Percentiles rank a stretch among this genome's conserved stretches.
Evolutionary conservation across 2,329 filamentous ascomycete species (phyloP).

Genomic region (Sporothrix brunneoviolacea): DNA sequence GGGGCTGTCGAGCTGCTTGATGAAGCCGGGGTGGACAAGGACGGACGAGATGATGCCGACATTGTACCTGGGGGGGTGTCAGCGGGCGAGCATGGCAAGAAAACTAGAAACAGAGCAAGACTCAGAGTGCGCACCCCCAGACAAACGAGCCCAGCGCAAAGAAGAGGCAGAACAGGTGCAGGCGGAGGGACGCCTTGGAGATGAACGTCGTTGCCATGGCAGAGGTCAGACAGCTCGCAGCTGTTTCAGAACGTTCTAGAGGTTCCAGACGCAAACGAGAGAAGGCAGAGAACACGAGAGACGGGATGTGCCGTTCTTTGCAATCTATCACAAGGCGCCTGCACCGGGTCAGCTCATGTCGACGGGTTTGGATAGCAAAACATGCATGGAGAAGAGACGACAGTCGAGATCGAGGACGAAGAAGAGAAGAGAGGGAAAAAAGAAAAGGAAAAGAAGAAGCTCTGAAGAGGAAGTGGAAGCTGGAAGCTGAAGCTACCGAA

Average conservation of each 20-base stretch:
- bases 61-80: conserved; percentile 39
- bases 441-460: not conserved
- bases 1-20: conserved; percentile 37
- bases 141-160: conserved; percentile 50
- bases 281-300: not conserved
- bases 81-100: conserved; percentile 1
- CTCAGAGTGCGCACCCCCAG: conserved; percentile 40
- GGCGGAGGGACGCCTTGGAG: conserved; percentile 33
- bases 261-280: no score
- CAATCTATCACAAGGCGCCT: no score
- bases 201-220: conserved; percentile 11
- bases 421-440: not conserved
- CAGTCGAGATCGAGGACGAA: not conserved
- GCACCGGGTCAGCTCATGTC: no score
- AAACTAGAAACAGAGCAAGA: not conserved
- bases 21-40: conserved; percentile 49
- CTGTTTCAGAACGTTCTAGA: no score
- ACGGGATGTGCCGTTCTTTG: no score
- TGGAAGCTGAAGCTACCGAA: no score
- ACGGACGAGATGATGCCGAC: conserved; percentile 51
- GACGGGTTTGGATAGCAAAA: not conserved
- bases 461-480: no score
- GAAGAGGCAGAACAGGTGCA: conserved; percentile 43
- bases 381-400: not conserved
- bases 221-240: not conserved